Base-by-base conservation (phyloP, 2,329 filamentous ascomycete genomes). In the Chaetoscypha palmicola region DNA sequence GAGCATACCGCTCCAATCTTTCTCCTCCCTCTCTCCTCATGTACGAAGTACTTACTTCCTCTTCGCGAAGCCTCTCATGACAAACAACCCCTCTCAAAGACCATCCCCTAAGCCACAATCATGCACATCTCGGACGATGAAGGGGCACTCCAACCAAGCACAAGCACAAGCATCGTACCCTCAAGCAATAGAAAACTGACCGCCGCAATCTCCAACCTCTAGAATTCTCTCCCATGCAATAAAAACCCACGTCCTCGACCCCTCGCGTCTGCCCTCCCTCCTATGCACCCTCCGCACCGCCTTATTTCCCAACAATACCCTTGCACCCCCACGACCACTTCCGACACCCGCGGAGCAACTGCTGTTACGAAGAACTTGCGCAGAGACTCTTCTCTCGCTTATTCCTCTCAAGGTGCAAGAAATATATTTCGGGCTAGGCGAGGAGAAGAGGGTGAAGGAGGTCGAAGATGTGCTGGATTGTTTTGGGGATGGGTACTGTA, bases 221-320 rank as follows among this genome's bases (percentile, higher is more conserved):
- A 62, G 60, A 57, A 54, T 62, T 38, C 66, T 83, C 51, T 81
- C 77, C 41, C 66, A 80, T 62, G 66, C 70, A 55, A 71, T 80
- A 51, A 68, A 70, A 51, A 67, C 66, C 44, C 67, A 74, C 60
- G 62, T 86, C 48, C 70, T 88, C 50, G 76, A 81, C 66, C 71
- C 81, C 54, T 72, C 73, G 49, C 71, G 76, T 54, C 70, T 89
- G 44, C 79, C 85, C 62, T 71, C 72, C 61, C 65, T 86, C 54
- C 74, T 91, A 57, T 77, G 79, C 62, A 76, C 79, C 54, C 73
- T 86, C 58, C 85, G 92, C 62, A 79, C 77, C 57, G 77, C 85
- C 48, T 70, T 97, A 44, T 97, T 96, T 63, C 91, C 92, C 54
- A 84, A 87, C 66, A 94, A 94, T 65, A 72, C 77, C 56, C 81